Percentiles rank a stretch among this genome's conserved stretches.
These are phyloP conservation scores for Roridomyces roridus DNA, from an alignment of 768 basidiomycete genomes.

Conservation along the genomic window DNA sequence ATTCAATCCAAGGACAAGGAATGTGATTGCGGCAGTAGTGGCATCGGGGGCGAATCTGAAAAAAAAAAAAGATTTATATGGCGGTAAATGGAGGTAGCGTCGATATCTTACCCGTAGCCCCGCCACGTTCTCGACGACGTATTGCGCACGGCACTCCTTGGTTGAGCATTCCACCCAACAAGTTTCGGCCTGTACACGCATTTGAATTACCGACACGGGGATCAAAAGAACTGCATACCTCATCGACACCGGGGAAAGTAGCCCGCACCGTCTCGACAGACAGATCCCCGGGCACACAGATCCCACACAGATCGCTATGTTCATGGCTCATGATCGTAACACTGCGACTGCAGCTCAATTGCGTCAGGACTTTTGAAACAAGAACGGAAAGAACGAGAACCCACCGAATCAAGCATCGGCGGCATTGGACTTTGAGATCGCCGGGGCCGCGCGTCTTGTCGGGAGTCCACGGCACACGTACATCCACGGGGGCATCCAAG, in stretches of 20 bases:
- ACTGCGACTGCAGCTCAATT: slow-evolving; percentile 23
- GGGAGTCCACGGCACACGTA: slow-evolving; percentile 31
- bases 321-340: slow-evolving; percentile 31
- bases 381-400: background rate
- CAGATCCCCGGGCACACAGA: slow-evolving; percentile 17
- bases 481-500: slow-evolving; percentile 27
- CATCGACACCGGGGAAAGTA: slow-evolving; percentile 14
- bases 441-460: slow-evolving; percentile 32
- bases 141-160: slow-evolving; percentile 30
- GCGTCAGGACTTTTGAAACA: background rate
- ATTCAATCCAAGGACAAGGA: slow-evolving; percentile 31
- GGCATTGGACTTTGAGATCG: slow-evolving; percentile 29
- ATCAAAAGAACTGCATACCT: slow-evolving; percentile 1
- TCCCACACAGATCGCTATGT: slow-evolving; percentile 21
- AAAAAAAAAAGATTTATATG: background rate
- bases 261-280: background rate
- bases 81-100: background rate
- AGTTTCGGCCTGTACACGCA: slow-evolving; percentile 19
- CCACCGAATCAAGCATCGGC: slow-evolving; percentile 24
- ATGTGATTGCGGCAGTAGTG: slow-evolving; percentile 30
- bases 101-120: slow-evolving; percentile 12
- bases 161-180: slow-evolving; percentile 35
- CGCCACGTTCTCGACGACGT: slow-evolving; percentile 26
- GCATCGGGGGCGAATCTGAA: slow-evolving; percentile 32
- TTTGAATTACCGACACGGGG: background rate